Conservation (phyloP, 805 yeast species). For the Cyberlindnera mrakii region DNA sequence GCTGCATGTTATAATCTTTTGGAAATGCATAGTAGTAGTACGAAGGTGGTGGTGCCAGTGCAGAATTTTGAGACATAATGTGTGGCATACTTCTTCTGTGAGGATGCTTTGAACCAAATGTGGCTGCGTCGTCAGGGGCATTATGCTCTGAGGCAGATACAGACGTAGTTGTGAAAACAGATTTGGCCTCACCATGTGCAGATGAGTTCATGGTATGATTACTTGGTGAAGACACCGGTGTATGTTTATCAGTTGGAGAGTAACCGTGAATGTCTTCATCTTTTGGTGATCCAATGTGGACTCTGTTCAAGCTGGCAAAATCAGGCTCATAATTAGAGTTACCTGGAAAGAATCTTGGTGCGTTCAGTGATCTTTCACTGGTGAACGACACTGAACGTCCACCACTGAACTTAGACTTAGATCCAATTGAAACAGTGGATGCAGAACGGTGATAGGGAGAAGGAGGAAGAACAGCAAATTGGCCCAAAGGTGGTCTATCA, state of each 20-base stretch:
- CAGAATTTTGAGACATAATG: constrained; percentile 2
- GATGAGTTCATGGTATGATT: constrained; percentile 16
- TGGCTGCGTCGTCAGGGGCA: constrained; percentile 13
- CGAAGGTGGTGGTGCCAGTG: constrained; percentile 23
- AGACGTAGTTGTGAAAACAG: constrained; percentile 20
- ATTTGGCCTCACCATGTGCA: constrained; percentile 21
- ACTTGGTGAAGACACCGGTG: constrained; percentile 25
- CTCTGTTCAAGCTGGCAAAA: not conserved
- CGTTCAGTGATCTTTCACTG: constrained; percentile 6
- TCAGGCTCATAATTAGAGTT: not conserved
- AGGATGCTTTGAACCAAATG: constrained; percentile 10
- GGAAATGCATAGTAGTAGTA: constrained; percentile 27
- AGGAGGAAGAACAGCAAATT: constrained; percentile 6
- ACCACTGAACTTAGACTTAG: constrained; percentile 4
- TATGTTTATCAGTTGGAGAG: constrained; percentile 12
- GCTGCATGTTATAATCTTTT: constrained; percentile 17
- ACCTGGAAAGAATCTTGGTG: constrained; percentile 5
- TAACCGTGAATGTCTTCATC: constrained; percentile 1
- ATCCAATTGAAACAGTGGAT: constrained; percentile 1
- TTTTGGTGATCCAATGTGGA: not conserved
- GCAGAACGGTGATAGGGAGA: constrained; percentile 2
- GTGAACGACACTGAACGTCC: constrained; percentile 21
- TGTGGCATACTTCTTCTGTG: constrained; percentile 13
- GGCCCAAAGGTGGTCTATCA: constrained; percentile 14
- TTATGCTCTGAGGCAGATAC: constrained; percentile 18